Evolutionary conservation across 257 asterid genomes (phyloP).

Genomic region (Nicotiana paniculata): DNA sequence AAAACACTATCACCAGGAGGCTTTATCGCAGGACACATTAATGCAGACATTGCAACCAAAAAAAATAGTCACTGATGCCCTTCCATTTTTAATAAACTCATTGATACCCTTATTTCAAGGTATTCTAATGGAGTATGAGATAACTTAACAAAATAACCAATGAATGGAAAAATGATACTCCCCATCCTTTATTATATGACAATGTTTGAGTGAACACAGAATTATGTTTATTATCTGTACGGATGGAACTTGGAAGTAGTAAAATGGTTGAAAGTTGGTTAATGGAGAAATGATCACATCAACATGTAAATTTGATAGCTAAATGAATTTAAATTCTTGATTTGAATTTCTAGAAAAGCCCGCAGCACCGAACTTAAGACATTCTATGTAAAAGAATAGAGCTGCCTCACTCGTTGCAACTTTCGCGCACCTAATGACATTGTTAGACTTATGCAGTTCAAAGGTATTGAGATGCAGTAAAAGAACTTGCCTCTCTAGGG

Average conservation of each 20-base stretch:
- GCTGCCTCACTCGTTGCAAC: background rate
- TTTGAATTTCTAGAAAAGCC: background rate
- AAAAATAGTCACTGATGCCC: background rate
- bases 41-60: background rate
- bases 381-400: background rate
- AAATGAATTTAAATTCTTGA: background rate
- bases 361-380: background rate
- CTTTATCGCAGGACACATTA: background rate
- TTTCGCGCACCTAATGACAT: background rate
- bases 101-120: background rate
- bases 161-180: background rate
- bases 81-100: background rate
- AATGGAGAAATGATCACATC: background rate
- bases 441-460: background rate
- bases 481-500: slow-evolving; percentile 76
- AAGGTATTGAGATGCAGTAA: background rate
- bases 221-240: background rate
- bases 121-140: background rate
- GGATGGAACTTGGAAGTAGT: background rate
- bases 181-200: background rate
- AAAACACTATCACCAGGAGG: background rate
- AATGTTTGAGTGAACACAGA: background rate
- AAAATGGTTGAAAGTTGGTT: background rate
- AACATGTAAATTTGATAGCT: background rate
- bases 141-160: background rate